Evolutionary conservation across 768 basidiomycete species (phyloP).

Genomic region (Neoboletus brunneissimus): DNA sequence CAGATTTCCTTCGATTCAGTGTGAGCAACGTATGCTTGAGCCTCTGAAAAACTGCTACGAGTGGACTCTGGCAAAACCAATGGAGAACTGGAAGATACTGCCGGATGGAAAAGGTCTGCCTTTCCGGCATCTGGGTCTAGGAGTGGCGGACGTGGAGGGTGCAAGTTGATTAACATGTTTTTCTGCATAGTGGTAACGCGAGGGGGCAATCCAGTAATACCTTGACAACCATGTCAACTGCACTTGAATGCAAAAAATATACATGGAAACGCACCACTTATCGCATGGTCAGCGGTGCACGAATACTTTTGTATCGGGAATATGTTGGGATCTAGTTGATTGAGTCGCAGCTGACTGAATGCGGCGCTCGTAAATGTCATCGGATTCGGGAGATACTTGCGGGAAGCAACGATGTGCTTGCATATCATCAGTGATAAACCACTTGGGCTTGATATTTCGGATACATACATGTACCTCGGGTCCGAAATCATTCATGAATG

Average conservation of each 20-base stretch:
- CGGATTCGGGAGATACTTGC: slow-evolving; percentile 56
- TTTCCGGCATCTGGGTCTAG: slow-evolving; percentile 29
- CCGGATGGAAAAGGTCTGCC: slow-evolving; percentile 33
- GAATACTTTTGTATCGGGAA: slow-evolving; percentile 68
- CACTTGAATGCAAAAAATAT: neutral
- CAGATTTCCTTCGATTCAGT: slow-evolving; percentile 12
- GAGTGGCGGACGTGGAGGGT: slow-evolving; percentile 44
- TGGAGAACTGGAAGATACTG: slow-evolving; percentile 13
- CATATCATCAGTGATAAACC: slow-evolving; percentile 1
- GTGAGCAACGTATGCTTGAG: slow-evolving; percentile 19
- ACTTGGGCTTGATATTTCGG: neutral
- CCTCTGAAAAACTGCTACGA: slow-evolving; percentile 39
- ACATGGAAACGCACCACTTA: slow-evolving; percentile 32
- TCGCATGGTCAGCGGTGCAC: slow-evolving; percentile 37
- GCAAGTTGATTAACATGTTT: slow-evolving; percentile 42
- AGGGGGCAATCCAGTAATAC: slow-evolving; percentile 44
- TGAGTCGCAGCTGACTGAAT: slow-evolving; percentile 68
- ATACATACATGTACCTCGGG: slow-evolving; percentile 55
- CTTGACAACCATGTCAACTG: slow-evolving; percentile 16
- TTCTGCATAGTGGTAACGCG: slow-evolving; percentile 43
- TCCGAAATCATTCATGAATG: slow-evolving; percentile 71
- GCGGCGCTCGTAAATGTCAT: slow-evolving; percentile 75
- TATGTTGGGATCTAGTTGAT: slow-evolving; percentile 64
- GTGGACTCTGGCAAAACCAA: slow-evolving; percentile 30
- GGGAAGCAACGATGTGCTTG: slow-evolving; percentile 76